Percentiles rank a stretch among this genome's conserved stretches.
These are phyloP conservation scores for Parachaetomium inaequale DNA, from an alignment of 495 filamentous ascomycete species.

Conservation along the genomic window DNA sequence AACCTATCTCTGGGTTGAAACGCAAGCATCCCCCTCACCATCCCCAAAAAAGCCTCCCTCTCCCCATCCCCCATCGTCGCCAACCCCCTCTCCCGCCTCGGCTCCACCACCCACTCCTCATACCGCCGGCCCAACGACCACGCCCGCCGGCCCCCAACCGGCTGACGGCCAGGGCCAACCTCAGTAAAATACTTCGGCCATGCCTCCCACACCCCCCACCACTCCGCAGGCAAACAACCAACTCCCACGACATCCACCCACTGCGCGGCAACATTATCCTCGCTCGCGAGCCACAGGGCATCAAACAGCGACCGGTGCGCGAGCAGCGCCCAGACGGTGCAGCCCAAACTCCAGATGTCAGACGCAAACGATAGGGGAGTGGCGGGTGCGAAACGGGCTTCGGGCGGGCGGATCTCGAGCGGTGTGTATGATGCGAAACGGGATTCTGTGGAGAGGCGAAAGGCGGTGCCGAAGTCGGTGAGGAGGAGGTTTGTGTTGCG, in stretches of 20 bases:
- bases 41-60: constrained; percentile 32
- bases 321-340: constrained; percentile 34
- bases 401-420: constrained; percentile 31
- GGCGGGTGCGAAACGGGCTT: constrained; percentile 32
- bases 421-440: constrained; percentile 34
- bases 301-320: constrained; percentile 15
- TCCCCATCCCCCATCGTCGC: constrained; percentile 22
- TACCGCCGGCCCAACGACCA: constrained; percentile 17
- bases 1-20: constrained; percentile 40
- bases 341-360: constrained; percentile 41
- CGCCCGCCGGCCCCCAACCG: constrained; percentile 13
- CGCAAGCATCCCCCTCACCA: constrained; percentile 42
- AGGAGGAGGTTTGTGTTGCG: constrained; percentile 36
- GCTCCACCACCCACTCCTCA: constrained; percentile 14
- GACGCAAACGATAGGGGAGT: constrained; percentile 34
- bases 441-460: constrained; percentile 27
- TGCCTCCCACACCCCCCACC: constrained; percentile 35
- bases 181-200: too few relatives aligned
- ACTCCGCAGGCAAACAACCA: constrained; percentile 29
- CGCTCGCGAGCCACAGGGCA: constrained; percentile 23
- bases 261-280: constrained; percentile 38
- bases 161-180: too few relatives aligned
- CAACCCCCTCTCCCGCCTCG: constrained; percentile 12
- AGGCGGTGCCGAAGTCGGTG: constrained; percentile 41
- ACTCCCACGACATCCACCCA: constrained; percentile 40